Percentiles rank a stretch among this genome's conserved stretches.
phyloP scores from a whole-genome alignment of 108 stramenopile species.

The Schizochytrium sp. region DNA sequence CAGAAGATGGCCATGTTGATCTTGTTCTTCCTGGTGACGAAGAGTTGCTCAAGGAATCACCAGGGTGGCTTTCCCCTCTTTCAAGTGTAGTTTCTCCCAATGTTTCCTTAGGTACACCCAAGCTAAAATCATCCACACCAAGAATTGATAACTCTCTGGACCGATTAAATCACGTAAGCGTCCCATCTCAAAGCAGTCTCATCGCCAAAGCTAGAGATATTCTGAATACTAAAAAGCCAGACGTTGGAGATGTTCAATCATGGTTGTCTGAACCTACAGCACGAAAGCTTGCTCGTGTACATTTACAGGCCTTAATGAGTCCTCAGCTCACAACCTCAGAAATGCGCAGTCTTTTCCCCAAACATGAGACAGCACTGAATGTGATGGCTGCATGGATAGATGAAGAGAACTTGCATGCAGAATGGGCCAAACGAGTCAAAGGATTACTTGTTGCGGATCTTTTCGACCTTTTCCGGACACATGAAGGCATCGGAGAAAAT shows the following conservation, averaged over 20 bases:
- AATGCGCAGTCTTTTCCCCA: neutral
- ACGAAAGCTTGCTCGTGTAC: neutral
- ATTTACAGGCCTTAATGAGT: neutral
- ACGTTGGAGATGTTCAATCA: neutral
- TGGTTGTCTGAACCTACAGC: neutral
- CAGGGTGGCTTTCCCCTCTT: neutral
- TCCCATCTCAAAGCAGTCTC: too few species aligned
- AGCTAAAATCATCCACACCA: neutral
- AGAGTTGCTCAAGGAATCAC: neutral
- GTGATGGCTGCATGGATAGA: neutral
- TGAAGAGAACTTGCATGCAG: neutral
- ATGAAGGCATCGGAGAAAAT: neutral
- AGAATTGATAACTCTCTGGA: too few species aligned
- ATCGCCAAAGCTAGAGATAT: neutral
- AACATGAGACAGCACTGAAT: neutral
- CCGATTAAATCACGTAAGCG: too few species aligned
- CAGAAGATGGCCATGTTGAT: constrained; percentile 28
- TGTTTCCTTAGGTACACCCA: neutral
- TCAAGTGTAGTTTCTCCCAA: neutral
- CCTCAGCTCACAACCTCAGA: neutral
- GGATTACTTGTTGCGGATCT: constrained; percentile 16
- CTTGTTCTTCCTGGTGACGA: constrained; percentile 45
- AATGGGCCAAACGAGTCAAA: neutral
- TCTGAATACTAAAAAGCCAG: neutral
- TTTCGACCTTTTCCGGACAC: constrained; percentile 40